Percentiles rank a stretch among this genome's conserved stretches.
phyloP scores from a whole-genome alignment of 2,329 filamentous ascomycete species.

The Exophiala lecanii-corni region DNA sequence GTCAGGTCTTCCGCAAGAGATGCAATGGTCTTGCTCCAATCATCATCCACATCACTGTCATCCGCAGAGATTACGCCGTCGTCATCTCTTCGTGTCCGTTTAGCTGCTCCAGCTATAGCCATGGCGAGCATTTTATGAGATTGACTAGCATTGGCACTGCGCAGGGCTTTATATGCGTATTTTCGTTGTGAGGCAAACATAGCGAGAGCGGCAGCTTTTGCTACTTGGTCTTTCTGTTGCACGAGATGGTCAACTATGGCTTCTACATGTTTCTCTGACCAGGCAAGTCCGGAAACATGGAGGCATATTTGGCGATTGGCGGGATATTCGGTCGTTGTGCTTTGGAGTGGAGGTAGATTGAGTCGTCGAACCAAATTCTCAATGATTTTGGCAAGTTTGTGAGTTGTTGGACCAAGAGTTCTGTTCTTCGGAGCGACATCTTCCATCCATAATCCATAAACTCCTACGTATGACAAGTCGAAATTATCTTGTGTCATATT shows the following conservation, averaged over 20 bases:
- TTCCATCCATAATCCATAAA: slow-evolving; percentile 56
- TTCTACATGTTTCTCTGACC: slow-evolving; percentile 48
- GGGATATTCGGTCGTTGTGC: slow-evolving; percentile 47
- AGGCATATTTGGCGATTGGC: slow-evolving; percentile 58
- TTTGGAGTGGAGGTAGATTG: slow-evolving; percentile 48
- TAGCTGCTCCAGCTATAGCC: slow-evolving; percentile 44
- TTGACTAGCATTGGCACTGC: slow-evolving; percentile 49
- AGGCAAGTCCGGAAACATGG: slow-evolving; percentile 55
- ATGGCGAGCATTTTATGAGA: slow-evolving; percentile 54
- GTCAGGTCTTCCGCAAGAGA: slow-evolving; percentile 60
- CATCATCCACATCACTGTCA: slow-evolving; percentile 43
- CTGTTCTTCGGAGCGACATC: slow-evolving; percentile 40
- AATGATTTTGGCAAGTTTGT: slow-evolving; percentile 37
- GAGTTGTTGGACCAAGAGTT: slow-evolving; percentile 16
- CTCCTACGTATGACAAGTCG: slow-evolving; percentile 58
- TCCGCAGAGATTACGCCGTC: slow-evolving; percentile 3
- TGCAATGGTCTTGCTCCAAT: slow-evolving; percentile 57
- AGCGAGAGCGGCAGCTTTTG: slow-evolving; percentile 60
- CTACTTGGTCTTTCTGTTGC: slow-evolving; percentile 47
- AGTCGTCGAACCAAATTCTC: slow-evolving; percentile 48
- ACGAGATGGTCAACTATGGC: slow-evolving; percentile 48
- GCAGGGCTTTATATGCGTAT: slow-evolving; percentile 53
- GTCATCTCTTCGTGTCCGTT: slow-evolving; percentile 18
- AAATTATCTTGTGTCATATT: slow-evolving; percentile 54
- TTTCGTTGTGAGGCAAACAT: slow-evolving; percentile 57